A percentile compares a stretch with the other conserved stretches of the same genome.
These are phyloP conservation scores for Calocybe gangraenosa DNA, from an alignment of 768 basidiomycete species.

Conservation along the genomic window DNA sequence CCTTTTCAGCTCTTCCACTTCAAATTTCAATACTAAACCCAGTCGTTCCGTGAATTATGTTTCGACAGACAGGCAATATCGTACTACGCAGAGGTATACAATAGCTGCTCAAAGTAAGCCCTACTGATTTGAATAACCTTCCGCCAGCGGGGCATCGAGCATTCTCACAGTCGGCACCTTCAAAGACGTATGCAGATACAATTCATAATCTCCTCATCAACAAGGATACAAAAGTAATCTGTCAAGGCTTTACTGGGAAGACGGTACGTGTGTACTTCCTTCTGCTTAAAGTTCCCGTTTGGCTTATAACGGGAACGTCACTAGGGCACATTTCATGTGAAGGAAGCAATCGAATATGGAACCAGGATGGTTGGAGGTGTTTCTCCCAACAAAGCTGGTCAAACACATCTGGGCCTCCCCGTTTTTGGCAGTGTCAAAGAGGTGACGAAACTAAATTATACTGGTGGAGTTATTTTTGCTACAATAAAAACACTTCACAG, in stretches of 20 bases:
- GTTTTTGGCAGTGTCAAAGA: slow-evolving; percentile 91
- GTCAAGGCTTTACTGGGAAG: slow-evolving; percentile 94
- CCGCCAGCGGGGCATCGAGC: slow-evolving; percentile 63
- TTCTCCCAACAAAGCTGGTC: slow-evolving; percentile 94
- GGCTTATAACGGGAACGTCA: slow-evolving; percentile 1
- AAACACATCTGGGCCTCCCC: slow-evolving; percentile 91
- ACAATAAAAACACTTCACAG: slow-evolving; percentile 33
- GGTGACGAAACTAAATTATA: slow-evolving; percentile 32
- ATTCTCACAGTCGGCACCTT: slow-evolving; percentile 74
- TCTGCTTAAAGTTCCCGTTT: background rate
- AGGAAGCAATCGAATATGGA: slow-evolving; percentile 90
- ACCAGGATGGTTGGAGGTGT: slow-evolving; percentile 98
- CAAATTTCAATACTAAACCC: background rate
- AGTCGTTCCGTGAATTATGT: slow-evolving; percentile 36
- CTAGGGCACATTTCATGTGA: slow-evolving; percentile 95
- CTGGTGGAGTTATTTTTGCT: too few relatives aligned
- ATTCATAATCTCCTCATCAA: slow-evolving; percentile 89
- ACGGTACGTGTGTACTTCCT: slow-evolving; percentile 52
- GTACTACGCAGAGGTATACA: slow-evolving; percentile 44
- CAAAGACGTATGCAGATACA: slow-evolving; percentile 82
- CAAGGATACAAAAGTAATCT: slow-evolving; percentile 92
- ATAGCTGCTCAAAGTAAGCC: background rate
- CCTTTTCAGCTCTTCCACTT: background rate
- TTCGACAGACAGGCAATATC: slow-evolving; percentile 58
- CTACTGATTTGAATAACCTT: background rate